These are phyloP conservation scores for Aquanectria penicillioides DNA, from an alignment of 2,329 filamentous ascomycete genomes.

Conservation along the genomic window DNA sequence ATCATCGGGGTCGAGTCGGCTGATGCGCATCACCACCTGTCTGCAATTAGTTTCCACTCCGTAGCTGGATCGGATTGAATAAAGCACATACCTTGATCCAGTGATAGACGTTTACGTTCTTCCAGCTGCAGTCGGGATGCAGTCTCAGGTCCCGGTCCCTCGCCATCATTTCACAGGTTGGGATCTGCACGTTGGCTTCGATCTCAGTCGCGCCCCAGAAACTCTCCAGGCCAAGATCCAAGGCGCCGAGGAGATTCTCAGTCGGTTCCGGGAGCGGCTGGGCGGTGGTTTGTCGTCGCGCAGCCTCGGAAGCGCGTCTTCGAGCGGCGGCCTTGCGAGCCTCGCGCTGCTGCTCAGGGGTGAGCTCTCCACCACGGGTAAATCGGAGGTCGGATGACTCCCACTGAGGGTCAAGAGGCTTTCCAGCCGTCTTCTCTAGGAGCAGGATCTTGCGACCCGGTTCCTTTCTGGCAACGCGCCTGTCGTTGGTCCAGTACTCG, in stretches of 20 bases:
- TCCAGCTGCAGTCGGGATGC: slow-evolving; percentile 92
- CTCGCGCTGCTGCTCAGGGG: slow-evolving; percentile 56
- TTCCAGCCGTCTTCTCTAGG: slow-evolving; percentile 88
- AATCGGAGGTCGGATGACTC: slow-evolving; percentile 80
- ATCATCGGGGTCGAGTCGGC: slow-evolving; percentile 82
- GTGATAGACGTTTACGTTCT: slow-evolving; percentile 92
- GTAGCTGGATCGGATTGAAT: background rate
- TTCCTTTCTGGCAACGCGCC: slow-evolving; percentile 85
- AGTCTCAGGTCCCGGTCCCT: slow-evolving; percentile 73
- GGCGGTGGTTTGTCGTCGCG: slow-evolving; percentile 50
- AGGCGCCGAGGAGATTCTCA: slow-evolving; percentile 83
- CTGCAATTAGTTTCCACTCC: slow-evolving; percentile 23
- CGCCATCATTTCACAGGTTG: slow-evolving; percentile 87
- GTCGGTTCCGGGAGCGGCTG: slow-evolving; percentile 59
- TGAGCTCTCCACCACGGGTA: slow-evolving; percentile 82
- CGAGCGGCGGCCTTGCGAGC: slow-evolving; percentile 58
- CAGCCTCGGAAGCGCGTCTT: slow-evolving; percentile 65
- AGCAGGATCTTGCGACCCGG: slow-evolving; percentile 85
- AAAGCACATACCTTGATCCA: slow-evolving; percentile 84
- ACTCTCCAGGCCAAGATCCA: slow-evolving; percentile 74
- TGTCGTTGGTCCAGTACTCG: slow-evolving; percentile 90
- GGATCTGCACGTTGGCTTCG: slow-evolving; percentile 92
- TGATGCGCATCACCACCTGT: slow-evolving; percentile 91
- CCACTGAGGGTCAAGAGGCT: slow-evolving; percentile 77
- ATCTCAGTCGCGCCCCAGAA: slow-evolving; percentile 91